Percentiles rank a stretch among this genome's conserved stretches.
Conservation (phyloP, 2,329 filamentous ascomycete genomes). For the Cercospora canescens region DNA sequence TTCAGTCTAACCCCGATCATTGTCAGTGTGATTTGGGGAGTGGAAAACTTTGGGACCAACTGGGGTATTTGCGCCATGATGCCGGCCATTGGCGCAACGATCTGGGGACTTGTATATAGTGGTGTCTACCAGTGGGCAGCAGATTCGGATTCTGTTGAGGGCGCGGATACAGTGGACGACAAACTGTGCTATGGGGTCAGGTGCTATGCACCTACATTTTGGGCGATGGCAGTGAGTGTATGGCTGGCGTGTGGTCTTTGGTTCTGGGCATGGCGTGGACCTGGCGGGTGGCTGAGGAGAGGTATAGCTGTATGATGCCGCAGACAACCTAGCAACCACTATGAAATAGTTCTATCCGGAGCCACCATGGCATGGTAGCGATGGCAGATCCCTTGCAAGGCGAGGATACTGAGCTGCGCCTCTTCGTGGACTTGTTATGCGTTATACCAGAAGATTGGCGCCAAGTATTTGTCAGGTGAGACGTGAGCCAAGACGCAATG, state of each 20-base stretch:
- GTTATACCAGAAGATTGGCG: background rate
- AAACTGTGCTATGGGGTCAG: conserved; percentile 75
- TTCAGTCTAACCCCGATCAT: conserved; percentile 80
- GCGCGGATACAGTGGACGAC: conserved; percentile 39
- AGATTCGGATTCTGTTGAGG: conserved; percentile 38
- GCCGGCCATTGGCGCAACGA: conserved; percentile 80
- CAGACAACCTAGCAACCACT: background rate
- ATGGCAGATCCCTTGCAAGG: background rate
- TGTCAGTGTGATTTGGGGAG: conserved; percentile 92
- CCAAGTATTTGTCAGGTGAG: background rate
- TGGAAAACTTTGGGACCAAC: conserved; percentile 97
- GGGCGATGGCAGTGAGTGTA: conserved; percentile 80
- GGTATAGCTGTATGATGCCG: conserved; percentile 64
- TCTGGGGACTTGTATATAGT: conserved; percentile 91
- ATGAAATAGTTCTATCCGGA: background rate
- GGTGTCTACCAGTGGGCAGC: conserved; percentile 73
- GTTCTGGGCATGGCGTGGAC: conserved; percentile 78
- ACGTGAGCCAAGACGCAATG: background rate
- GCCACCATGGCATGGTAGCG: background rate
- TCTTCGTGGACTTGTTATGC: background rate
- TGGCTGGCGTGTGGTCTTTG: conserved; percentile 74
- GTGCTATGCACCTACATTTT: conserved; percentile 82
- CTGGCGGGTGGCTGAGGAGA: conserved; percentile 71
- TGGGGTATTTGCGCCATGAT: conserved; percentile 95
- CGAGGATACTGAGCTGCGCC: background rate